Evolutionary conservation across 1,139 yeast genomes (phyloP), one percentile per base, ranked within the genome.

Genomic region (Nakaseomyces nivariensis): DNA sequence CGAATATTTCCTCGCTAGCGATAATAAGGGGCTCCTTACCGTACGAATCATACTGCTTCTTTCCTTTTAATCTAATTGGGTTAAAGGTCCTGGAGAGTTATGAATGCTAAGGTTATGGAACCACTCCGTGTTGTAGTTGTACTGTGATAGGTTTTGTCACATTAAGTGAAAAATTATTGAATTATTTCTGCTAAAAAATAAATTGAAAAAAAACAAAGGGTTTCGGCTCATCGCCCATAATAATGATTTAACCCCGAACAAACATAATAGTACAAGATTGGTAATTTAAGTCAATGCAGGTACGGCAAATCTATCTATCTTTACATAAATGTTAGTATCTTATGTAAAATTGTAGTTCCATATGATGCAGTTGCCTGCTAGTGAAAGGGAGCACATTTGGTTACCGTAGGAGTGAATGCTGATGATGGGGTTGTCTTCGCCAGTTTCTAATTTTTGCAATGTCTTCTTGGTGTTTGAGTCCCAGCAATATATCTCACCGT

Each of bases 391-490:
- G 1, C 72, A 75, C 52, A 84, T 59, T 1, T 64, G 76, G 1
- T 67, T 63, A 8, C 69, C 69, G 31, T 53, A 58, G 4, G 68
- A 61, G 54, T 76, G 81, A 4, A 81, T 70, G 47, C 75, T 74
- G 52, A 81, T 65, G 1, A 81, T 77, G 0, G 81, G 77, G 34
- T 63, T 56, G 3, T 54, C 59, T 37, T 59, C 57, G 37, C 52
- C 49, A 4, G 40, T 69, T 50, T 66, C 59, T 17, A 76, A 56
- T 40, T 64, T 66, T 29, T 65, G 70, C 6, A 78, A 70, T 4
- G 81, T 63, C n/a, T 73, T 67, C 62, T 82, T 85, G 6, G 80
- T 66, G 56, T 85, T 90, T 1, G 88, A 73, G 59, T 86, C 82
- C 96, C 96, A 89, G 37, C 87, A 68, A 8, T 79, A 65, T 1